Evolutionary conservation across 2,329 filamentous ascomycete species (phyloP), one percentile per base, ranked within the genome.

Genomic region (Zymoseptoria tritici): DNA sequence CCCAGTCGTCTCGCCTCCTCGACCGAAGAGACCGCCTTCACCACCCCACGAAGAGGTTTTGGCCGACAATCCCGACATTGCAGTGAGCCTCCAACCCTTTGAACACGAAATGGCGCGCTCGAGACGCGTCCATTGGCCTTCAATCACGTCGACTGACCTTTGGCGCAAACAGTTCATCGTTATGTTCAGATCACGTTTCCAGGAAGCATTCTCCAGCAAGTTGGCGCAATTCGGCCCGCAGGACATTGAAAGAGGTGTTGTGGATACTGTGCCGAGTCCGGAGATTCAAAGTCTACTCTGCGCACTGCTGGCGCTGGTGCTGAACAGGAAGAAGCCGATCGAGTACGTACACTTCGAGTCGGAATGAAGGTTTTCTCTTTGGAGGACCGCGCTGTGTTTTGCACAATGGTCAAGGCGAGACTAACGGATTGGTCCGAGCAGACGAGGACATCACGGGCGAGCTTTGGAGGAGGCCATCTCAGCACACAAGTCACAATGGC

Each of bases 281-380:
- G 87, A 92, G 71, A 87, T 90, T 53, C 93, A 97, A 78, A 84
- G 87, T 67, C 85, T 99, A 60, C 81, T 99, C 24, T 99, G 95
- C 79, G 91, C 91, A 63, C 77, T 99, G 66, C 80, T 99, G 52
- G 87, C 89, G 31, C 80, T 99, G 68, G 84, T 97, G 58, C 81
- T 99, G 70, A 99, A 99, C 76, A 87, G 94, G 75, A 97, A 99
- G 81, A 96, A 99, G 74, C 92, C 96, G 77, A 90, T 97, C 73
- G 96, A 99, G 94, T 97, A 84, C 76, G 91, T 79, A 66, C 63
- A 64, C 64, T 72, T 49, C 24, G n/a, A 21, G 26, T 19, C 49
- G 26, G 54, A n/a, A 46, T 13, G 5, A 16, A 22, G 53, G 4
- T 22, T 36, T 36, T 42, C n/a, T 24, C 20, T n/a, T 6, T 53